Evolutionary conservation across 2,329 filamentous ascomycete species (phyloP), one percentile per base, ranked within the genome.

Genomic region (Onygenales sp.): DNA sequence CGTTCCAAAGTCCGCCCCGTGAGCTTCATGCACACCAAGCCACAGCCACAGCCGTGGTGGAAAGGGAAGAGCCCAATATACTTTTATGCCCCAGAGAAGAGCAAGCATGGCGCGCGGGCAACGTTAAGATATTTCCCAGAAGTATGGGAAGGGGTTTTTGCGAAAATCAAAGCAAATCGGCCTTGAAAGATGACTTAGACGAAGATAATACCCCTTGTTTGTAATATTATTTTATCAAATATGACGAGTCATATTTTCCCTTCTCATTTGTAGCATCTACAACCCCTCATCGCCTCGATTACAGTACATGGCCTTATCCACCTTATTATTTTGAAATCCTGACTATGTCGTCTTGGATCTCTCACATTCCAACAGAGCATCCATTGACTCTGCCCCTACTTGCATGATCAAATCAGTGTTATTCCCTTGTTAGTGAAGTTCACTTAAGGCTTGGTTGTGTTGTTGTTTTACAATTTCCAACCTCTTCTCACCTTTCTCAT

Each of bases 101-200:
- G 69, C 51, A 65, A 64, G 33, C 63, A 66, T n/a, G 69, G 69
- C 6, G 63, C 60, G 46, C 37, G 34, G 40, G 56, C 66, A 21
- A 70, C 72, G 0, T 60, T 66, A 10, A 68, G 64, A 5, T 73
- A 71, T 51, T 72, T 67, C 53, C 73, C 73, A 11, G 70, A 73
- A 42, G 56, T 72, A 21, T 75, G 73, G 73, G 67, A 67, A 37
- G 60, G 65, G 54, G 68, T 75, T 33, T 74, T 69, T 56, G 63
- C 65, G 52, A 64, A 67, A 51, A 71, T 75, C 36, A 69, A 66
- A 50, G 11, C 51, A 27, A 55, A 51, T 39, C 21, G 4, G 21
- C 21, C 21, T 27, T 5, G 3, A 27, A 27, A 27, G 21, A 27
- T 27, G 21, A 27, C 3, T 27, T 46, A 13, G 31, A 42, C 8